Conservation (phyloP, 2,329 filamentous ascomycete species). For the Nemania bipapillata region DNA sequence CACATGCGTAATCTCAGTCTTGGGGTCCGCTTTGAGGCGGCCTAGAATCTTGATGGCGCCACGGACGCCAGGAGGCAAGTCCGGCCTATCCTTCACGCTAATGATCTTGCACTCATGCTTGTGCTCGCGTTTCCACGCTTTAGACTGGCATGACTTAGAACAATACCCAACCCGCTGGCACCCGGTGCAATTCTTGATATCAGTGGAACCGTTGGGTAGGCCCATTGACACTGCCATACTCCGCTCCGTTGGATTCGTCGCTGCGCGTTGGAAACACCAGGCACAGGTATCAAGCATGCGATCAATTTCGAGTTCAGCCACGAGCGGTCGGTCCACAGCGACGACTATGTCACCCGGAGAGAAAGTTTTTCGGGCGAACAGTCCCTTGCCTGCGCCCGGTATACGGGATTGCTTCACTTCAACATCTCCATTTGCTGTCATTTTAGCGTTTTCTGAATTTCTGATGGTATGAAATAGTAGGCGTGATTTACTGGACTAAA, state of each 20-base stretch:
- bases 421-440: slow-evolving; percentile 34
- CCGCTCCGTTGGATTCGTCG: slow-evolving; percentile 39
- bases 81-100: slow-evolving; percentile 41
- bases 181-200: slow-evolving; percentile 45
- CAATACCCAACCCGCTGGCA: slow-evolving; percentile 46
- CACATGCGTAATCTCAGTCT: slow-evolving; percentile 32
- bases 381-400: slow-evolving; percentile 43
- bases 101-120: slow-evolving; percentile 48
- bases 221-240: slow-evolving; percentile 42
- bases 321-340: slow-evolving; percentile 43
- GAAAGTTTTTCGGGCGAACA: slow-evolving; percentile 45
- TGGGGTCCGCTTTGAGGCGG: slow-evolving; percentile 42
- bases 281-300: slow-evolving; percentile 46
- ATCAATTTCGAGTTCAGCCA: slow-evolving; percentile 43
- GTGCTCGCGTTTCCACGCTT: slow-evolving; percentile 49
- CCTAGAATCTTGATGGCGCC: slow-evolving; percentile 46
- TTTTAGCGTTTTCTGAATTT: slow-evolving; percentile 24
- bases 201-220: slow-evolving; percentile 42
- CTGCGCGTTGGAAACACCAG: slow-evolving; percentile 47
- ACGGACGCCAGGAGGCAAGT: slow-evolving; percentile 42
- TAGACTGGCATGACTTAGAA: slow-evolving; percentile 47
- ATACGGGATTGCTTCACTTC: slow-evolving; percentile 44
- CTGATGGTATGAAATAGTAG: background rate
- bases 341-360: slow-evolving; percentile 44
- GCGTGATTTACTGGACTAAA: too few relatives aligned